Conservation (phyloP, 306 rosid species). For the Carpinus fangiana region DNA sequence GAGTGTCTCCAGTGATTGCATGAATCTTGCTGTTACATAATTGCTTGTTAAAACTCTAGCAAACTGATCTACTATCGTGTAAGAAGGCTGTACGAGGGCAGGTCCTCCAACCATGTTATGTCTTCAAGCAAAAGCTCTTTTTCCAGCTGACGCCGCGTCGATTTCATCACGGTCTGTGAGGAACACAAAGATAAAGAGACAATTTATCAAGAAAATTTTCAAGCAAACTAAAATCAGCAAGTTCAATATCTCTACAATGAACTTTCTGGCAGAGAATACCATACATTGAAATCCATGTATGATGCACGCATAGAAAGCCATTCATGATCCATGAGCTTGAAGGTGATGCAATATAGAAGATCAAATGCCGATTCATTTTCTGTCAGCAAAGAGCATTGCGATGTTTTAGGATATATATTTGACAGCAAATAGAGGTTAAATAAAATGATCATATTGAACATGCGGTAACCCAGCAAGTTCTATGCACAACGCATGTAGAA, state of each 20-base stretch:
- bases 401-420: neutral
- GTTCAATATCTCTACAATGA: slow-evolving; percentile 1
- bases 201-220: slow-evolving; percentile 27
- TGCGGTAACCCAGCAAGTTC: neutral
- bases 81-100: slow-evolving; percentile 88
- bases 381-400: slow-evolving; percentile 34
- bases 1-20: slow-evolving; percentile 8
- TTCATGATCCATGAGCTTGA: slow-evolving; percentile 96
- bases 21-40: slow-evolving; percentile 33
- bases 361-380: slow-evolving; percentile 91
- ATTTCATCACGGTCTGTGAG: slow-evolving; percentile 88
- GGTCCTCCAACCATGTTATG: slow-evolving; percentile 70
- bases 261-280: slow-evolving; percentile 45
- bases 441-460: neutral
- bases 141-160: slow-evolving; percentile 91
- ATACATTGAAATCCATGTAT: slow-evolving; percentile 97
- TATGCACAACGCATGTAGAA: neutral
- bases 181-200: slow-evolving; percentile 12
- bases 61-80: slow-evolving; percentile 44
- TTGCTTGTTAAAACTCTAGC: slow-evolving; percentile 18
- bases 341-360: slow-evolving; percentile 92
- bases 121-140: slow-evolving; percentile 87
- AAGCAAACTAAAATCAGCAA: neutral
- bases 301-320: slow-evolving; percentile 99
- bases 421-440: neutral